Evolutionary conservation across 371 early-diverging fungal species (phyloP), one percentile per base, ranked within the genome.

Genomic region (Mortierella sp.): DNA sequence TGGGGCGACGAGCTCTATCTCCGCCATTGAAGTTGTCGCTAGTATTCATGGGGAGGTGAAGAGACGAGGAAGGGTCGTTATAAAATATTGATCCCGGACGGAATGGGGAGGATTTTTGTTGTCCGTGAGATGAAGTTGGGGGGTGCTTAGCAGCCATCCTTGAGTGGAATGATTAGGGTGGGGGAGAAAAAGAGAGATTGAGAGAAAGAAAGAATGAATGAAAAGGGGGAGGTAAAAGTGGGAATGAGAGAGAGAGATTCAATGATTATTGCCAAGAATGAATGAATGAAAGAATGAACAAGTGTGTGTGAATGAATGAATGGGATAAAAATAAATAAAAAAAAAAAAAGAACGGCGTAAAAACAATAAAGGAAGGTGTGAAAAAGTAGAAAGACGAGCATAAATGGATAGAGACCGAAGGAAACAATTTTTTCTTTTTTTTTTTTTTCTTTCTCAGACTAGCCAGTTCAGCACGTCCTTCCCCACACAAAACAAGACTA

Each of bases 81-180:
- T 66, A 78, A 26, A 78, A 78, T 58, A 78, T 78, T 60, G 79
- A 78, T 35, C 79, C 79, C 3, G 72, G 73, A 2, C 67, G 62
- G 42, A 78, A 78, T 23, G 76, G 58, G 2, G 71, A 63, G 3
- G 28, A 42, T 19, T 47, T 47, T 12, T 5, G 4, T 54, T 23
- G 55, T 3, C 28, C 55, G 31, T 7, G 26, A 43, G 28, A 42
- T 37, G 59, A 17, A 22, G 23, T 13, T 15, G 23, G 47, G 32
- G 28, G 37, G 47, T 10, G 56, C 17, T 54, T 22, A 28, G 13
- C 8, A 23, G 31, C 12, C 47, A 47, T 47, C 15, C 37, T 37
- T 7, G 37, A 37, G 37, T 4, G 37, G 37, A 7, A 37, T 37
- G 37, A 7, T 22, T 8, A 35, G 35, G 29, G 51, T 6, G 45